Conservation (phyloP, 306 rosid species). For the Rosa multiflora region DNA sequence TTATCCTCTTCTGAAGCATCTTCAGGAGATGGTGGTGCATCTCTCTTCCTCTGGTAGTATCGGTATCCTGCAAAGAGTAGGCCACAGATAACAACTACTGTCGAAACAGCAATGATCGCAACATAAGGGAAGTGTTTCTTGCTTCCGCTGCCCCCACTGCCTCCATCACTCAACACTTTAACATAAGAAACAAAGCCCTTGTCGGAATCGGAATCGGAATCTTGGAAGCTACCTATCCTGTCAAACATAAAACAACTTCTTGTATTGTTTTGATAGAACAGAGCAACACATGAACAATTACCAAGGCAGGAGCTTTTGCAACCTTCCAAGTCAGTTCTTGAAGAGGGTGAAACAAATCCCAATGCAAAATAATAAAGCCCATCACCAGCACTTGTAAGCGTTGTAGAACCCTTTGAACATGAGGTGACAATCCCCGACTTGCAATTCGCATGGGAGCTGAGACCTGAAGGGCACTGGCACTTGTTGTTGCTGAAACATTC, state of each 20-base stretch:
- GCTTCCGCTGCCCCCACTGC: conserved; percentile 36
- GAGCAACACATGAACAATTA: conserved; percentile 74
- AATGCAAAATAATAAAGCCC: conserved; percentile 70
- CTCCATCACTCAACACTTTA: conserved; percentile 47
- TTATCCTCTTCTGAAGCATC: conserved; percentile 80
- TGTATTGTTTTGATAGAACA: conserved; percentile 74
- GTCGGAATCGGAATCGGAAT: conserved; percentile 15
- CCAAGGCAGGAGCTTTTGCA: conserved; percentile 62
- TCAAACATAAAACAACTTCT: conserved; percentile 72
- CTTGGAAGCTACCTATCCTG: conserved; percentile 70
- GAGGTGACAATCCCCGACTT: conserved; percentile 56
- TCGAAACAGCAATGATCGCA: conserved; percentile 51
- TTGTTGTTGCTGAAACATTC: conserved; percentile 41
- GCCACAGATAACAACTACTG: conserved; percentile 44
- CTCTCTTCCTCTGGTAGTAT: conserved; percentile 45
- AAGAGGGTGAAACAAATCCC: conserved; percentile 52
- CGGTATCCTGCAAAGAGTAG: conserved; percentile 49
- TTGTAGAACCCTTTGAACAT: conserved; percentile 37
- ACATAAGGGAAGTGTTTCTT: conserved; percentile 42
- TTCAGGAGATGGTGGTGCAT: conserved; percentile 37
- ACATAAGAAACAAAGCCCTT: conserved; percentile 59
- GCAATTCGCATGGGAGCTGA: conserved; percentile 56
- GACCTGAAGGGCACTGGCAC: conserved; percentile 79
- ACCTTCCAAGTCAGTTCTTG: conserved; percentile 51
- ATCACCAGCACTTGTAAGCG: conserved; percentile 50